phyloP scores from a whole-genome alignment of 148 eudicot genomes.

The Dysphania ambrosioides region DNA sequence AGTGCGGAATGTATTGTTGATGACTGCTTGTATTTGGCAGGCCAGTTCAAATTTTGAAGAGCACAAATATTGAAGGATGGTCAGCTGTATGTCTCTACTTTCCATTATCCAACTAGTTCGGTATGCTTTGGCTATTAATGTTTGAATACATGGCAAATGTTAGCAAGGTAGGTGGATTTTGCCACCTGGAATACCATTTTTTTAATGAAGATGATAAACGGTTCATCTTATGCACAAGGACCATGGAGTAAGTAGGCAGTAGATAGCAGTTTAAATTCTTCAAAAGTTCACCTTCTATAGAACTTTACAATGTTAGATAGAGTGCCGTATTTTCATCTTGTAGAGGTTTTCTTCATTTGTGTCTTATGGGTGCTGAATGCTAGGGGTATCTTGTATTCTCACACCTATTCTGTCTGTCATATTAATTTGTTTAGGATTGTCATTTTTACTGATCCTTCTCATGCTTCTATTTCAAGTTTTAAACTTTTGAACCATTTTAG shows the following conservation, averaged over 20 bases:
- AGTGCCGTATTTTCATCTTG: neutral
- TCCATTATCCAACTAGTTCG: neutral
- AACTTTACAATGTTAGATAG: neutral
- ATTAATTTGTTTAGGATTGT: neutral
- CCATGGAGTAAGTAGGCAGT: neutral
- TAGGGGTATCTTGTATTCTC: neutral
- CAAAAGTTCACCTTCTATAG: neutral
- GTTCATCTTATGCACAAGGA: neutral
- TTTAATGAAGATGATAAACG: neutral
- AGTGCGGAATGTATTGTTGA: too few species aligned
- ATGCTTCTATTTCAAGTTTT: neutral
- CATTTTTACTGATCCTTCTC: neutral
- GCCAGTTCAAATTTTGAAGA: conserved; percentile 89
- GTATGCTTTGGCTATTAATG: too few species aligned
- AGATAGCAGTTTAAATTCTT: too few species aligned
- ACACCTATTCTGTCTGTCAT: neutral
- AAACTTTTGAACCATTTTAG: neutral
- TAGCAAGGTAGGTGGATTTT: neutral
- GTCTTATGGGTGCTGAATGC: neutral
- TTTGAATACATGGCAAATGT: neutral
- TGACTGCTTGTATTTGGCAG: conserved; percentile 44
- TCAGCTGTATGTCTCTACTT: conserved; percentile 64
- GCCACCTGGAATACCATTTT: neutral
- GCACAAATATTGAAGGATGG: conserved; percentile 84
- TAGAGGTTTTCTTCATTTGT: neutral